These are phyloP conservation scores for Vicia villosa DNA, from an alignment of 306 rosid genomes.

Conservation along the genomic window DNA sequence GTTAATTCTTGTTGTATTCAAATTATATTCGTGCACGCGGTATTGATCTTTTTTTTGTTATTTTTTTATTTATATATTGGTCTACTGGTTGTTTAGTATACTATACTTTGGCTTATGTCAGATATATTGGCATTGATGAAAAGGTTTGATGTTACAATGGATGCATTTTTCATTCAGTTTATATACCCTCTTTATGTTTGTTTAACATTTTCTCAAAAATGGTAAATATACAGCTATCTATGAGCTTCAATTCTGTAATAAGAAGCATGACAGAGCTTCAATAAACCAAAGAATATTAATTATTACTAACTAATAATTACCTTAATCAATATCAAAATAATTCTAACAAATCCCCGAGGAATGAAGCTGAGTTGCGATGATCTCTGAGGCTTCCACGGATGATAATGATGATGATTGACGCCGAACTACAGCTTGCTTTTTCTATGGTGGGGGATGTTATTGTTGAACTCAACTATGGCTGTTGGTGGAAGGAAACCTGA, in stretches of 20 bases:
- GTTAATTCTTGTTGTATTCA: conserved; percentile 52
- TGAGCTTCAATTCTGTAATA: background rate
- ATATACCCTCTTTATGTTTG: conserved; percentile 1
- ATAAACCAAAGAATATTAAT: too few relatives aligned
- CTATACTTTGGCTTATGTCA: background rate
- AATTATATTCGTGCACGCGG: conserved; percentile 45
- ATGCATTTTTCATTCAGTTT: conserved; percentile 20
- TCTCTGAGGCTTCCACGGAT: background rate
- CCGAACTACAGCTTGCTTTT: conserved; percentile 23
- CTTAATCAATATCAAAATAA: too few relatives aligned
- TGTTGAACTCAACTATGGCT: conserved; percentile 70
- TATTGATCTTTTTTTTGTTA: conserved; percentile 41
- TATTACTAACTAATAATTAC: too few relatives aligned
- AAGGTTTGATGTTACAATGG: conserved; percentile 1
- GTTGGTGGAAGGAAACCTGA: conserved; percentile 78
- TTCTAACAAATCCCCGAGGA: background rate
- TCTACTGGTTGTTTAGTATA: background rate
- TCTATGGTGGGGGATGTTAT: conserved; percentile 33
- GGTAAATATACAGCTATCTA: background rate
- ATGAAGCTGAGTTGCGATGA: conserved; percentile 8
- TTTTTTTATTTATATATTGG: background rate
- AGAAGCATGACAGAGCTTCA: too few relatives aligned
- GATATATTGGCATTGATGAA: background rate
- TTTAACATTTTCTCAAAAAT: conserved; percentile 12
- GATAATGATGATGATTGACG: background rate